Evolutionary conservation across 2,329 filamentous ascomycete genomes (phyloP).

Genomic region (Fusarium miscanthi): DNA sequence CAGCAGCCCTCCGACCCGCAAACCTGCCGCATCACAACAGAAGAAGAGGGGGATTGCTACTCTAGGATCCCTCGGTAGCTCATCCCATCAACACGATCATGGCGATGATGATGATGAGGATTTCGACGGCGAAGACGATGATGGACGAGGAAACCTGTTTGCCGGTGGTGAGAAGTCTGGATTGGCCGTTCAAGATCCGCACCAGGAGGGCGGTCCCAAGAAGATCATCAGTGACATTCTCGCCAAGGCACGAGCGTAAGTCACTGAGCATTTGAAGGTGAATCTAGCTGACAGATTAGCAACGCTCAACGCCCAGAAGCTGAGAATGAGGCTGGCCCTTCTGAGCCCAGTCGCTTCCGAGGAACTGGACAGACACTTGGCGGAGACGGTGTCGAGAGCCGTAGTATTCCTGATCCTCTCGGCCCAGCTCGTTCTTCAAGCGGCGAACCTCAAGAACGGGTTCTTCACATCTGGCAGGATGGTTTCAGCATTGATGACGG

Average conservation of each 20-base stretch:
- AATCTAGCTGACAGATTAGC: slow-evolving; percentile 51
- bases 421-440: slow-evolving; percentile 46
- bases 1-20: slow-evolving; percentile 49
- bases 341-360: slow-evolving; percentile 68
- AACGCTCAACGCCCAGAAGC: slow-evolving; percentile 69
- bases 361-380: slow-evolving; percentile 81
- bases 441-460: slow-evolving; percentile 69
- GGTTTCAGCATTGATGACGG: slow-evolving; percentile 90
- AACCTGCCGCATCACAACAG: slow-evolving; percentile 50
- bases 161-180: slow-evolving; percentile 88
- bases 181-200: slow-evolving; percentile 73
- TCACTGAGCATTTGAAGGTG: neutral
- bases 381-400: slow-evolving; percentile 79
- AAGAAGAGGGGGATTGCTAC: slow-evolving; percentile 72
- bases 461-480: slow-evolving; percentile 83
- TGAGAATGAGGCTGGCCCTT: slow-evolving; percentile 61
- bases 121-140: slow-evolving; percentile 66
- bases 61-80: slow-evolving; percentile 65
- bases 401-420: slow-evolving; percentile 71
- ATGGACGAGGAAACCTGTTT: slow-evolving; percentile 76
- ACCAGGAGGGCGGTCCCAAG: slow-evolving; percentile 60
- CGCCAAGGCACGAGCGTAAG: slow-evolving; percentile 71
- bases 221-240: slow-evolving; percentile 72
- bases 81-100: slow-evolving; percentile 62
- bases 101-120: slow-evolving; percentile 71